Percentiles rank a stretch among this genome's conserved stretches.
Evolutionary conservation across 495 filamentous ascomycete species (phyloP).

Genomic region (Pseudoneurospora amorphoporcata): DNA sequence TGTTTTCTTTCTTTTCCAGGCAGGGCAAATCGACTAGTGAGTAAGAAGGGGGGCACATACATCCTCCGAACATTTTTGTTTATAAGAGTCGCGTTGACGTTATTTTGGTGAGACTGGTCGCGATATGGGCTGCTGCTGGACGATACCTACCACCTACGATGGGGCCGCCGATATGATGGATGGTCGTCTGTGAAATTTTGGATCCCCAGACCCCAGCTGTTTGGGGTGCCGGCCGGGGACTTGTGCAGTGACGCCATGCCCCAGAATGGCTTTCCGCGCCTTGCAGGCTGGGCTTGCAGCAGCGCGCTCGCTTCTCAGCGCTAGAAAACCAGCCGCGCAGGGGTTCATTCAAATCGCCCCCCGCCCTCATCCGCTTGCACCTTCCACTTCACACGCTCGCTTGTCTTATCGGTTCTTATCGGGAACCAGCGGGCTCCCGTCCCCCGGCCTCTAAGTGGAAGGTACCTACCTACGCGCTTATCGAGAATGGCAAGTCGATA

Average conservation of each 20-base stretch:
- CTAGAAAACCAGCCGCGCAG: not conserved
- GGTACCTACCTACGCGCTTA: not conserved
- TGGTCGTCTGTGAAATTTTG: not conserved
- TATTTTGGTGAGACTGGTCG: not conserved
- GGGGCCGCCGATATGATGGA: not conserved
- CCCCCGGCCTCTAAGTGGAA: no score
- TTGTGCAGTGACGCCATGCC: not conserved
- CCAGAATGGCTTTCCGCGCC: not conserved
- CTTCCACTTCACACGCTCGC: not conserved
- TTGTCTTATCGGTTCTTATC: not conserved
- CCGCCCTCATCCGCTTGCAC: not conserved
- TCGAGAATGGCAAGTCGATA: not conserved
- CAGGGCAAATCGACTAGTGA: no score
- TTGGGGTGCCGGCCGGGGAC: not conserved
- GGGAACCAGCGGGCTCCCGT: not conserved
- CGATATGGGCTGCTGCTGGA: not conserved
- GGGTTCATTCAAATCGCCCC: not conserved
- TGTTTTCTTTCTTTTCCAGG: no score
- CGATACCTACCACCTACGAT: not conserved
- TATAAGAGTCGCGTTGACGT: not conserved
- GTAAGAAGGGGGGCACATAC: constrained; percentile 15
- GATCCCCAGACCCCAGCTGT: not conserved
- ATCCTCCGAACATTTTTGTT: constrained; percentile 37
- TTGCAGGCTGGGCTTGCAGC: not conserved
- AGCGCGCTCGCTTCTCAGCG: not conserved